phyloP scores from a whole-genome alignment of 2,329 filamentous ascomycete species.

The Aspergillus jensenii region DNA sequence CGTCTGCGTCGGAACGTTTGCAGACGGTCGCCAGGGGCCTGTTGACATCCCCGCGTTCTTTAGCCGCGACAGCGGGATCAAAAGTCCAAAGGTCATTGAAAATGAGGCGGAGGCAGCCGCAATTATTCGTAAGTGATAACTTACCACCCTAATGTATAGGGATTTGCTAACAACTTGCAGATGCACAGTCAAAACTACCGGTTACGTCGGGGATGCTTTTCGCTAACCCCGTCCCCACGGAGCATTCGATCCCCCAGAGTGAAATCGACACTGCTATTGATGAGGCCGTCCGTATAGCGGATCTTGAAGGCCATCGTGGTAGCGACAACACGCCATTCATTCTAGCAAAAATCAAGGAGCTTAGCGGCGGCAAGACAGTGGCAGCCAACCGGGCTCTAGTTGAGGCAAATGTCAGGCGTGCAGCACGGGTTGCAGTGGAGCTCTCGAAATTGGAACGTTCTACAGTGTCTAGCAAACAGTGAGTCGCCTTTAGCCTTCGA shows the following conservation, averaged over 20 bases:
- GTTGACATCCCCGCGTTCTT: constrained; percentile 94
- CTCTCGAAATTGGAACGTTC: constrained; percentile 55
- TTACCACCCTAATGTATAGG: neutral
- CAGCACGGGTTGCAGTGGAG: constrained; percentile 64
- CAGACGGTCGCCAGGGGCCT: constrained; percentile 69
- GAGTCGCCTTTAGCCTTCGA: constrained; percentile 31
- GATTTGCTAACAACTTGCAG: constrained; percentile 31
- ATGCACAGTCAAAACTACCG: constrained; percentile 70
- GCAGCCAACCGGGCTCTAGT: constrained; percentile 71
- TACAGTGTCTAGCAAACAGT: constrained; percentile 33
- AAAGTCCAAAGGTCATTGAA: constrained; percentile 72
- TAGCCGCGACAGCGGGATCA: constrained; percentile 79
- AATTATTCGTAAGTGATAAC: constrained; percentile 66
- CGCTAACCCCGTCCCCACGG: constrained; percentile 79
- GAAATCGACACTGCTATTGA: constrained; percentile 71
- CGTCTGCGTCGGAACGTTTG: constrained; percentile 85
- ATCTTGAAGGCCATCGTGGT: constrained; percentile 66
- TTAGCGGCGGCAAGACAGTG: constrained; percentile 71
- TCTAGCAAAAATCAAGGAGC: constrained; percentile 72
- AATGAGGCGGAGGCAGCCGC: constrained; percentile 80
- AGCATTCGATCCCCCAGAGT: constrained; percentile 66
- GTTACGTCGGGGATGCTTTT: constrained; percentile 81
- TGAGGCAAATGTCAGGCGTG: constrained; percentile 65
- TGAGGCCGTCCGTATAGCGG: constrained; percentile 65
- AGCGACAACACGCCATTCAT: constrained; percentile 84